Evolutionary conservation across 192 early-diverging fungal species (phyloP).

Genomic region (Coemansia sp.): DNA sequence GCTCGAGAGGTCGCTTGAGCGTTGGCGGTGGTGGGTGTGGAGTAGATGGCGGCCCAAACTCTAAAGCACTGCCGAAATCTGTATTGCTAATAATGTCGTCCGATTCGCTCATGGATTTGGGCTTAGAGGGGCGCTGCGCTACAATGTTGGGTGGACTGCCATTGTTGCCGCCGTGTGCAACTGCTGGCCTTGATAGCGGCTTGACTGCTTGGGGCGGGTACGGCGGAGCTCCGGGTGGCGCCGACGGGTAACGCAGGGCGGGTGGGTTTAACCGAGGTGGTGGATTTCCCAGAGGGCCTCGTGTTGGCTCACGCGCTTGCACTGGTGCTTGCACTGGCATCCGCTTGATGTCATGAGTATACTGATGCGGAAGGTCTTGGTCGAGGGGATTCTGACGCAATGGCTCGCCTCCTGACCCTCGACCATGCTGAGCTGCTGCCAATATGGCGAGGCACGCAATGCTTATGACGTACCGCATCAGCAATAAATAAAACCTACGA

Average conservation of each 20-base stretch:
- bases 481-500: not conserved
- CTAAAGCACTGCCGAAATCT: not conserved
- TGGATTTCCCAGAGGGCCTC: not conserved
- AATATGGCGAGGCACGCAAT: slow-evolving; percentile 2
- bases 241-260: not conserved
- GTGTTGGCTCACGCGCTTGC: not conserved
- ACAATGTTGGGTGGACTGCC: not conserved
- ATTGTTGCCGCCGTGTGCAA: not conserved
- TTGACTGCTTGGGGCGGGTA: not conserved
- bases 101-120: not conserved
- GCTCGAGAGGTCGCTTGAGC: not conserved
- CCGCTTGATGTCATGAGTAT: not conserved
- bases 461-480: not conserved
- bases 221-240: not conserved
- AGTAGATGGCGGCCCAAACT: not conserved
- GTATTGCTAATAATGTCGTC: not conserved
- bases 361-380: not conserved
- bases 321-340: not conserved
- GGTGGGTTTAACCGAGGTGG: not conserved
- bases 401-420: not conserved
- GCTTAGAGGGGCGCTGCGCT: not conserved
- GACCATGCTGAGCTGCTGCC: slow-evolving; percentile 2
- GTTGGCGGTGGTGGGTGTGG: not conserved
- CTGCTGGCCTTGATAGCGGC: not conserved
- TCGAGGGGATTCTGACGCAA: not conserved